These are phyloP conservation scores for Sporothrix dimorphospora DNA, from an alignment of 2,329 filamentous ascomycete genomes.

Conservation along the genomic window DNA sequence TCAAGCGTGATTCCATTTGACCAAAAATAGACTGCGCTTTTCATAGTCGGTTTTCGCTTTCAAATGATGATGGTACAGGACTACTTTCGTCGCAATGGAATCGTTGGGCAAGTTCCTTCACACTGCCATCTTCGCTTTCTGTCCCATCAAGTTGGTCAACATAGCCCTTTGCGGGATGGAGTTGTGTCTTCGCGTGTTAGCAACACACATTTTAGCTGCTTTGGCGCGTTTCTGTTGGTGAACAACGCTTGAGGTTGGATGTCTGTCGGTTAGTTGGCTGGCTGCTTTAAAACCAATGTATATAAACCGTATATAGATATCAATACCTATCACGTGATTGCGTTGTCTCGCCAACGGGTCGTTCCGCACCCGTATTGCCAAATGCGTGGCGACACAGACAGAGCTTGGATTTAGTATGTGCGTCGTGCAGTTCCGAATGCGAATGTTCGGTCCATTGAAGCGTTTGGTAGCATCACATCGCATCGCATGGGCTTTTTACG, in stretches of 20 bases:
- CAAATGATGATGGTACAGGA: background rate
- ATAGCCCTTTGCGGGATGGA: background rate
- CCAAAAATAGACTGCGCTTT: background rate
- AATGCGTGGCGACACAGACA: background rate
- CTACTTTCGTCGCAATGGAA: background rate
- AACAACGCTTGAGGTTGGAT: too few relatives aligned
- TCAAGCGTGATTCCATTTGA: background rate
- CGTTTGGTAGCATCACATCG: background rate
- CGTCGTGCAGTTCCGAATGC: background rate
- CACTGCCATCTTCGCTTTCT: too few relatives aligned
- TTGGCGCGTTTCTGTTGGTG: too few relatives aligned
- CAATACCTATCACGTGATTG: constrained; percentile 20
- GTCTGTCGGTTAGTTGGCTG: too few relatives aligned
- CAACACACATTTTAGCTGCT: too few relatives aligned
- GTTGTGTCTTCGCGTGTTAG: too few relatives aligned
- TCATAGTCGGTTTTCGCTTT: background rate
- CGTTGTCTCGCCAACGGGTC: constrained; percentile 27
- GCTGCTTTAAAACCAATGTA: background rate
- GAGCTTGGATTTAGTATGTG: background rate
- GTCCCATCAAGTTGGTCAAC: too few relatives aligned
- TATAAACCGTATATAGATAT: too few relatives aligned
- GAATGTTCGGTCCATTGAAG: background rate
- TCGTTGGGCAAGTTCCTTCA: background rate
- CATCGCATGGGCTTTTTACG: background rate
- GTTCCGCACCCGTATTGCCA: background rate